Conservation (phyloP, 1,139 yeast genomes). For the Kazachstania sp. region DNA sequence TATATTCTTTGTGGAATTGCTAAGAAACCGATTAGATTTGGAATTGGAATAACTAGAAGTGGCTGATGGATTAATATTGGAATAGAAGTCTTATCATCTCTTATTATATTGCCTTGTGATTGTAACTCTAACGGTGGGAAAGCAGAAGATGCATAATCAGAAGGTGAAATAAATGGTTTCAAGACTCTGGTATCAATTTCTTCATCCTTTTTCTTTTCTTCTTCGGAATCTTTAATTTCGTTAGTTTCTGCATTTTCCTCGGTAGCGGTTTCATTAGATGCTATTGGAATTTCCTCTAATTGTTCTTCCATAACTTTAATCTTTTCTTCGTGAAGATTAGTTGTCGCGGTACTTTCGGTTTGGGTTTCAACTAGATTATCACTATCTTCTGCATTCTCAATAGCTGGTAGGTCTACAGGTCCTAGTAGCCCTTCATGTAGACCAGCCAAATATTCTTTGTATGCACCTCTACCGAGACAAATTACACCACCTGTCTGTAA, state of each 20-base stretch:
- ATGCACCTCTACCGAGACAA: slow-evolving; percentile 93
- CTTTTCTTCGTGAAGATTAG: background rate
- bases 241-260: background rate
- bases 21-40: slow-evolving; percentile 68
- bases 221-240: slow-evolving; percentile 4
- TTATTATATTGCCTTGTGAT: slow-evolving; percentile 19
- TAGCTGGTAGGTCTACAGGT: slow-evolving; percentile 50
- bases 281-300: background rate
- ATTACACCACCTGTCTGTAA: slow-evolving; percentile 71
- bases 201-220: background rate
- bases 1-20: slow-evolving; percentile 69
- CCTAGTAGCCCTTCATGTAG: slow-evolving; percentile 93
- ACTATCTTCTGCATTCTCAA: background rate
- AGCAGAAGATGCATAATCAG: slow-evolving; percentile 44
- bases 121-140: slow-evolving; percentile 52
- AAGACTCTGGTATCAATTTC: slow-evolving; percentile 30
- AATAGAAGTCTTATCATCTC: slow-evolving; percentile 34
- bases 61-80: slow-evolving; percentile 70
- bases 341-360: background rate
- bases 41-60: slow-evolving; percentile 61
- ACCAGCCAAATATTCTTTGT: slow-evolving; percentile 83
- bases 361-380: background rate
- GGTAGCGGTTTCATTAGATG: background rate
- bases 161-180: slow-evolving; percentile 53
- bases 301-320: slow-evolving; percentile 1